These are phyloP conservation scores for Lachancea meyersii DNA, from an alignment of 805 yeast species.

Conservation along the genomic window DNA sequence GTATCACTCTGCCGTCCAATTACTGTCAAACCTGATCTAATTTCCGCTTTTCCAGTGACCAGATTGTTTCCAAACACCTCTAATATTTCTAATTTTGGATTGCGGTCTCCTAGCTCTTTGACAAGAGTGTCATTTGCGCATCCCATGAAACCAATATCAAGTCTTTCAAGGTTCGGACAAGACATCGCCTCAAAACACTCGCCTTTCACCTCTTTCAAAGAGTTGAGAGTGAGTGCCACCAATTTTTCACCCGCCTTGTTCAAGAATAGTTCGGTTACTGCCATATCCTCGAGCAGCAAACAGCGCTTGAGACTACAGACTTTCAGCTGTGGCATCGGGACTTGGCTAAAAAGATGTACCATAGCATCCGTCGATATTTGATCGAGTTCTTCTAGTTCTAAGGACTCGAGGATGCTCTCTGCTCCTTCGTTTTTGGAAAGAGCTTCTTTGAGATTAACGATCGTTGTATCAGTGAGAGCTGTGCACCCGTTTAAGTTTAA, in stretches of 20 bases:
- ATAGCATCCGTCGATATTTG: slow-evolving; percentile 67
- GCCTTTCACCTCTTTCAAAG: slow-evolving; percentile 52
- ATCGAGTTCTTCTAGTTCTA: slow-evolving; percentile 56
- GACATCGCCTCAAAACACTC: slow-evolving; percentile 45
- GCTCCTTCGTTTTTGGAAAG: slow-evolving; percentile 41
- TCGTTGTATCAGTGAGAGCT: slow-evolving; percentile 58
- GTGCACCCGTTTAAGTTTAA: slow-evolving; percentile 70
- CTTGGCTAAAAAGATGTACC: slow-evolving; percentile 44
- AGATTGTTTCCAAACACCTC: slow-evolving; percentile 79
- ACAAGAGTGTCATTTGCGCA: slow-evolving; percentile 64
- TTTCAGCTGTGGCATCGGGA: slow-evolving; percentile 50
- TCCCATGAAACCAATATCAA: slow-evolving; percentile 78
- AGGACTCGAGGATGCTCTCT: slow-evolving; percentile 37
- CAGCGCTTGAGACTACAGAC: slow-evolving; percentile 62
- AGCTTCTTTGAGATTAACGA: slow-evolving; percentile 50
- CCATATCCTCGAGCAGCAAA: slow-evolving; percentile 54
- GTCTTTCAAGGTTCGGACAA: slow-evolving; percentile 53
- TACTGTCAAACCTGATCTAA: slow-evolving; percentile 50
- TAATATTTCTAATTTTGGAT: slow-evolving; percentile 56
- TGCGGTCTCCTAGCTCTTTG: slow-evolving; percentile 49
- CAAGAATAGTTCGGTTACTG: slow-evolving; percentile 49
- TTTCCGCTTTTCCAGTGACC: slow-evolving; percentile 49
- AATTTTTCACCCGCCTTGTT: slow-evolving; percentile 58
- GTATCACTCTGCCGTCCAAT: slow-evolving; percentile 73
- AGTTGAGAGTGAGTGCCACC: slow-evolving; percentile 66